Percentiles rank a stretch among this genome's conserved stretches.
These are phyloP conservation scores for Exophiala lecanii-corni DNA, from an alignment of 2,329 filamentous ascomycete species.

Conservation along the genomic window DNA sequence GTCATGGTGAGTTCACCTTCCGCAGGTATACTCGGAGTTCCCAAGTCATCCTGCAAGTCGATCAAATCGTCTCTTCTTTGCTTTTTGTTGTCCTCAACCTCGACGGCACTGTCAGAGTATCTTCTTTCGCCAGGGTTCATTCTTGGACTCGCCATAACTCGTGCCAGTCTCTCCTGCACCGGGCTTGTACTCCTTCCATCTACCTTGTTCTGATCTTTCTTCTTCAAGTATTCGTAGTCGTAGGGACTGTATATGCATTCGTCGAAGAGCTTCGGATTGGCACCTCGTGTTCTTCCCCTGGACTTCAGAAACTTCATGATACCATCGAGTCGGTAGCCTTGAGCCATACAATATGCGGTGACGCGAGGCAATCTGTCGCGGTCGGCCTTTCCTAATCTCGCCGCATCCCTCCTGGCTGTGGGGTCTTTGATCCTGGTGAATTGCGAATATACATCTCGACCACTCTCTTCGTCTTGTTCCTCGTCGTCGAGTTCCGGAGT, in stretches of 20 bases:
- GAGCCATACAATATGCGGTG: slow-evolving; percentile 93
- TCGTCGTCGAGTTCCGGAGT: slow-evolving; percentile 80
- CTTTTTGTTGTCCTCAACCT: slow-evolving; percentile 57
- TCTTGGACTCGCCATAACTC: slow-evolving; percentile 22
- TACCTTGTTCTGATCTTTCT: slow-evolving; percentile 35
- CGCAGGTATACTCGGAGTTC: slow-evolving; percentile 24
- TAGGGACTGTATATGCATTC: slow-evolving; percentile 98
- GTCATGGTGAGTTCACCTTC: slow-evolving; percentile 18
- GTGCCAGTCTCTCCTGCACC: slow-evolving; percentile 21
- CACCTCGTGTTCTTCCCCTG: slow-evolving; percentile 67
- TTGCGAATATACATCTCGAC: slow-evolving; percentile 93
- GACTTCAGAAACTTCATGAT: slow-evolving; percentile 90
- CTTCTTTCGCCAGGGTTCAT: slow-evolving; percentile 24
- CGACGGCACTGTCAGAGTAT: slow-evolving; percentile 63
- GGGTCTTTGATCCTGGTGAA: slow-evolving; percentile 98
- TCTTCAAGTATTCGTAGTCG: slow-evolving; percentile 59
- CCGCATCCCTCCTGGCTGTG: slow-evolving; percentile 85
- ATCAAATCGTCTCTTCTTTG: slow-evolving; percentile 58
- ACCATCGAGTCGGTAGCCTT: slow-evolving; percentile 83
- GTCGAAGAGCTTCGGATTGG: slow-evolving; percentile 88
- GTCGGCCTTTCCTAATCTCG: slow-evolving; percentile 87
- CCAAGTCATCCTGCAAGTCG: slow-evolving; percentile 50
- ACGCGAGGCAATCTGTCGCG: slow-evolving; percentile 81
- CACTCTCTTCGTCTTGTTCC: slow-evolving; percentile 77
- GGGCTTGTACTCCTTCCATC: slow-evolving; percentile 23